A percentile compares a stretch with the other conserved stretches of the same genome.
Evolutionary conservation across 148 eudicot species (phyloP).

Genomic region (Cornus kousa): DNA sequence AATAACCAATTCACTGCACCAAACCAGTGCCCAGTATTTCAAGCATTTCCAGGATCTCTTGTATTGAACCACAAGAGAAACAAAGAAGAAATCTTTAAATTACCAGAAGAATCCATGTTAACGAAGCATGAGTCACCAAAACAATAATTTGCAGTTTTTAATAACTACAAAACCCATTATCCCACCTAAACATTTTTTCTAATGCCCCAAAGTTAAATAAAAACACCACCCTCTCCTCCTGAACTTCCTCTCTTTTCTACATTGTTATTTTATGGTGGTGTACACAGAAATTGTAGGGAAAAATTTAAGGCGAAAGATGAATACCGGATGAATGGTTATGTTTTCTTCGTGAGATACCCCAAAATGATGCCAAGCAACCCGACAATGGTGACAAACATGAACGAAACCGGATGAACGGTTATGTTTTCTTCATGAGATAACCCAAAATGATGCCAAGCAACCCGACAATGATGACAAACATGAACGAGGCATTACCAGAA

Average conservation of each 20-base stretch:
- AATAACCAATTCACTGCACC: too few relatives aligned
- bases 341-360: conserved; percentile 63
- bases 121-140: not conserved
- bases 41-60: not conserved
- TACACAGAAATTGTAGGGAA: not conserved
- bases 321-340: conserved; percentile 19
- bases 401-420: conserved; percentile 15
- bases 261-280: not conserved
- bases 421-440: conserved; percentile 48
- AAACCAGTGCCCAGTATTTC: too few relatives aligned
- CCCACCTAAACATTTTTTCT: not conserved
- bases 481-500: conserved; percentile 55
- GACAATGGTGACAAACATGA: conserved; percentile 50
- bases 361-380: conserved; percentile 61
- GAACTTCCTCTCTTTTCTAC: not conserved
- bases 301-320: not conserved
- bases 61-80: not conserved
- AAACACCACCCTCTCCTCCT: not conserved
- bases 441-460: conserved; percentile 62
- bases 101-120: too few relatives aligned
- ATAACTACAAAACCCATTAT: not conserved
- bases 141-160: not conserved
- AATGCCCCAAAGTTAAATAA: not conserved
- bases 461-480: conserved; percentile 56
- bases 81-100: not conserved